Conservation (phyloP, 1,284 basidiomycete genomes). For the Lentinula novae-zelandiae region DNA sequence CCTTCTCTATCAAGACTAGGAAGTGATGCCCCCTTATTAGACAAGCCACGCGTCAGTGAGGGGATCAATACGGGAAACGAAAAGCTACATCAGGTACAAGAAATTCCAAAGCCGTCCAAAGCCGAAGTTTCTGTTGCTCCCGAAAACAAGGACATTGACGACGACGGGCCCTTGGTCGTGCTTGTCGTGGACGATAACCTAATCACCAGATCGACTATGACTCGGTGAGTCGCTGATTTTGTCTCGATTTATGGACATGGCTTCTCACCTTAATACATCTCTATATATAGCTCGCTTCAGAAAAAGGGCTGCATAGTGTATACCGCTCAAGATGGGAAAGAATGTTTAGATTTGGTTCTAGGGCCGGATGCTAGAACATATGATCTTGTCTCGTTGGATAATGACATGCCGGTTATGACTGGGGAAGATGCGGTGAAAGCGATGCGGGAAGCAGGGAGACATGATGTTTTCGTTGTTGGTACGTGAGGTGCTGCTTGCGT, state of each 20-base stretch:
- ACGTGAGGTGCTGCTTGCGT: neutral
- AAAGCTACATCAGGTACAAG: neutral
- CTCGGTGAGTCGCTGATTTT: slow-evolving; percentile 17
- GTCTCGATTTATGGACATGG: neutral
- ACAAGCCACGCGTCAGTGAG: neutral
- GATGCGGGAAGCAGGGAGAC: slow-evolving; percentile 19
- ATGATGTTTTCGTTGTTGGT: slow-evolving; percentile 23
- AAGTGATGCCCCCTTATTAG: neutral
- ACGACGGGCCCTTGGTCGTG: slow-evolving; percentile 18
- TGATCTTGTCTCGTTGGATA: slow-evolving; percentile 23
- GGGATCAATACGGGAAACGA: neutral
- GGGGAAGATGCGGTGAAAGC: slow-evolving; percentile 25
- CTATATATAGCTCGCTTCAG: slow-evolving; percentile 34
- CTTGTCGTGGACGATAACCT: slow-evolving; percentile 34
- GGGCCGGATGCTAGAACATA: slow-evolving; percentile 18
- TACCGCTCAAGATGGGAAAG: slow-evolving; percentile 46
- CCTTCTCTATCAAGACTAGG: neutral
- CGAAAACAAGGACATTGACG: neutral
- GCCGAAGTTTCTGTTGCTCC: neutral
- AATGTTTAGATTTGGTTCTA: slow-evolving; percentile 43
- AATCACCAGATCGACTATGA: slow-evolving; percentile 45
- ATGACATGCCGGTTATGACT: slow-evolving; percentile 27
- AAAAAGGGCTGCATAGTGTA: slow-evolving; percentile 44
- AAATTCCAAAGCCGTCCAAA: neutral
- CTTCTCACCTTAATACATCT: neutral